These are phyloP conservation scores for Agaricus blazei DNA, from an alignment of 768 basidiomycete genomes.

Conservation along the genomic window DNA sequence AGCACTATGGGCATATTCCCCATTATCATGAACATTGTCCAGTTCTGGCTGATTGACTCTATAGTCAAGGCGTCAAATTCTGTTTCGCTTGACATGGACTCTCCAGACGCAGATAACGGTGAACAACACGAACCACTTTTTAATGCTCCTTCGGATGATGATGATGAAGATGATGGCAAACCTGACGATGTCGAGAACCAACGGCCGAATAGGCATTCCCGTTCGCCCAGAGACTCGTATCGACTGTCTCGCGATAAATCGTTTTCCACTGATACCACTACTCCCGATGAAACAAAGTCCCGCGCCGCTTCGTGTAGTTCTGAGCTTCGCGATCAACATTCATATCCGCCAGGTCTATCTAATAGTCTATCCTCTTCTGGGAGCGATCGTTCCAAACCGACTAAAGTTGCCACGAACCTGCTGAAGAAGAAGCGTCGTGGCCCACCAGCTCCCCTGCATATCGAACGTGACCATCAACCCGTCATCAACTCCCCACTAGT, in stretches of 20 bases:
- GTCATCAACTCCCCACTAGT: constrained; percentile 28
- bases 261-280: constrained; percentile 19
- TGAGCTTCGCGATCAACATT: constrained; percentile 36
- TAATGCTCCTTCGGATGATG: constrained; percentile 42
- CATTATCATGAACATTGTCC: constrained; percentile 80
- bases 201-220: constrained; percentile 28
- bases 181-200: constrained; percentile 44
- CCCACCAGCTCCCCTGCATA: constrained; percentile 36
- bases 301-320: constrained; percentile 27
- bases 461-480: constrained; percentile 25
- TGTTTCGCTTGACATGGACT: constrained; percentile 34
- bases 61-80: constrained; percentile 73
- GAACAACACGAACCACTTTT: constrained; percentile 63
- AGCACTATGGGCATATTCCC: constrained; percentile 93
- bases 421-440: constrained; percentile 29
- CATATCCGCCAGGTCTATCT: constrained; percentile 58
- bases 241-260: constrained; percentile 18
- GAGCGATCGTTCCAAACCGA: constrained; percentile 15
- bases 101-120: constrained; percentile 29
- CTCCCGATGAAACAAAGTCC: constrained; percentile 36
- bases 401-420: constrained; percentile 26
- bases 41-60: constrained; percentile 95
- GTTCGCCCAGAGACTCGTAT: constrained; percentile 21
- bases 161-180: constrained; percentile 41
- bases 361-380: constrained; percentile 32